These are phyloP conservation scores for Helotiales sp. DNA, from an alignment of 2,329 filamentous ascomycete genomes.

Conservation along the genomic window DNA sequence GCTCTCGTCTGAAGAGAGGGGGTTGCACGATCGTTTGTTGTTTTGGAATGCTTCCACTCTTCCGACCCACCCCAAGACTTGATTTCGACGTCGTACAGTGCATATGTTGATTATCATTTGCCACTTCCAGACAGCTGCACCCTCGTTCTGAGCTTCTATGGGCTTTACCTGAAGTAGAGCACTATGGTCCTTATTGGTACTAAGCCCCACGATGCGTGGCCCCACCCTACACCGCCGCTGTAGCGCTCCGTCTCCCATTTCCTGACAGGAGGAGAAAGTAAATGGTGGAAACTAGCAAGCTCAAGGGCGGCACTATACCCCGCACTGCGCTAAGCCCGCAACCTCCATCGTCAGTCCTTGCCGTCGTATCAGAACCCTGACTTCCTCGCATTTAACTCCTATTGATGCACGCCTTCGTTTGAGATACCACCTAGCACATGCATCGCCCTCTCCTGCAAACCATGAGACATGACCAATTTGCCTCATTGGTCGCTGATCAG, in stretches of 20 bases:
- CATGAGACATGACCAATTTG: slow-evolving; percentile 3
- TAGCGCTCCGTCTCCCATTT: background rate
- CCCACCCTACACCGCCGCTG: background rate
- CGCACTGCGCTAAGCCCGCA: slow-evolving; percentile 4
- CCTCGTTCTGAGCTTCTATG: background rate
- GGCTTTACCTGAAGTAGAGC: background rate
- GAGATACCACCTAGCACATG: no score
- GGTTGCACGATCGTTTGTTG: background rate
- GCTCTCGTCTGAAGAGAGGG: background rate
- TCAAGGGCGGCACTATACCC: slow-evolving; percentile 6
- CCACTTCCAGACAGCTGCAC: background rate
- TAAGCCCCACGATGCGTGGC: background rate
- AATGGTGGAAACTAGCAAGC: slow-evolving; percentile 7
- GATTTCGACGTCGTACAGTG: background rate
- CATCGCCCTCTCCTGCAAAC: no score
- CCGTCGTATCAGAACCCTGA: background rate
- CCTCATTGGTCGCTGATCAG: slow-evolving; percentile 13
- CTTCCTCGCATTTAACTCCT: background rate
- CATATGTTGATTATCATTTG: background rate
- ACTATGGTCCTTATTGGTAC: background rate
- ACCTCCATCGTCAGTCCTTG: slow-evolving; percentile 2
- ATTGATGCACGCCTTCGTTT: background rate
- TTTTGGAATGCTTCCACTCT: background rate
- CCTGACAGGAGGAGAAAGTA: background rate
- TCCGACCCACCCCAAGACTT: background rate